Conservation (phyloP, 140 eudicot genomes). For the Oenanthe javanica region DNA sequence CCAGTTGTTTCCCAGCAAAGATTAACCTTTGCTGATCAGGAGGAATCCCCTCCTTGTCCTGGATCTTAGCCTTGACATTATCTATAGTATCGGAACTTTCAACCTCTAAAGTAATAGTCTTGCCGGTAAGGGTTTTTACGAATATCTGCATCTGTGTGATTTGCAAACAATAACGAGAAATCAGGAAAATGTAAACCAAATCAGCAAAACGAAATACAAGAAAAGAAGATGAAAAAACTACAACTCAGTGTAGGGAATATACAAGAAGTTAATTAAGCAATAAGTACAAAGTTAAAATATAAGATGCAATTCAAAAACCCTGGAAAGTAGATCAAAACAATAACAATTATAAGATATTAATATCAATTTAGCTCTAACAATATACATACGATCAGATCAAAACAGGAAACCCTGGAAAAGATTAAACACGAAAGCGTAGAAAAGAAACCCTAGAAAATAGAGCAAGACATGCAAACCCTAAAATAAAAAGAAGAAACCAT, state of each 20-base stretch:
- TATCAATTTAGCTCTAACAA: too few species aligned
- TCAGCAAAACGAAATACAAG: background rate
- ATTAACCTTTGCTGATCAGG: background rate
- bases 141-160: background rate
- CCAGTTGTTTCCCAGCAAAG: background rate
- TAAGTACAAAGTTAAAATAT: too few species aligned
- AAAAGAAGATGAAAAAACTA: background rate
- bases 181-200: background rate
- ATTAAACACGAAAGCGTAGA: too few species aligned
- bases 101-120: background rate
- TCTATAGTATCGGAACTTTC: background rate
- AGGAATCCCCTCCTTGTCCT: conserved; percentile 3
- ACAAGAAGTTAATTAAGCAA: too few species aligned
- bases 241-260: background rate
- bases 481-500: too few species aligned
- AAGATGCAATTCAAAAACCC: too few species aligned
- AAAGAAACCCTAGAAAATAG: too few species aligned
- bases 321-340: too few species aligned
- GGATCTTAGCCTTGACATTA: background rate
- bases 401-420: too few species aligned
- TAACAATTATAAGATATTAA: too few species aligned
- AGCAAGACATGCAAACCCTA: too few species aligned
- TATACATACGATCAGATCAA: too few species aligned
- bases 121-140: background rate
- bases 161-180: background rate